Base-by-base conservation (phyloP, 768 basidiomycete species). In the Calocybe cyanea region DNA sequence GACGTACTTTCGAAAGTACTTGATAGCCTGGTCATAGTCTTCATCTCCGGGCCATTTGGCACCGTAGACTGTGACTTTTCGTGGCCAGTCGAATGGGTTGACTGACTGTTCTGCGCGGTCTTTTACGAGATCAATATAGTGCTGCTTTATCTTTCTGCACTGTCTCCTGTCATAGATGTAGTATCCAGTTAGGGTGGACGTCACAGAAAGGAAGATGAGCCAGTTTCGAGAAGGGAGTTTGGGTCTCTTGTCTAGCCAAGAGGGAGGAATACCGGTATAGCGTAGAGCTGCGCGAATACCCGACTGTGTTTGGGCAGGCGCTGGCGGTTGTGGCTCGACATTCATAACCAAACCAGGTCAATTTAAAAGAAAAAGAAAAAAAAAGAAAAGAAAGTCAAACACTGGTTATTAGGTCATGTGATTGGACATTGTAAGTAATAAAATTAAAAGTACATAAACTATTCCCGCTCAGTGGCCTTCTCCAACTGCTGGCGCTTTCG, bases 41-140 rank as follows among this genome's bases (percentile, higher is more conserved):
- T 94, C 91, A 63, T 99, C 96, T 20, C 88, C 93, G 0, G 94
- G 94, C 83, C 93, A 96, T 64, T 88, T 90, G 20, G 81, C 78
- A 25, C 86, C 91, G 56, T 89, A 91, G 15, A 98, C 92, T 7
- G 75, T 84, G 47, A 96, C 83, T 59, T 83, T 88, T 25, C 93
- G 78, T 4, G 87, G 81, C 41, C 75, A 66, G 15, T 81, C 90
- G 54, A 83, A 62, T 7, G 78, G 75, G 45, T 74, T 76, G 1
- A 88, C 63, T 0, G 81, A 77, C 54, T 81, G 76, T 48, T 89
- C 80, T 2, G 86, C 77, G n/a, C 92, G 67, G 50, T 83, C 75
- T 58, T 81, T 77, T 51, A 99, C 95, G 43, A 78, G 81, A 55
- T 84, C 83, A 19, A 88, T 66, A 61, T 95, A 97, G 41, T 80